These are phyloP conservation scores for Dendryphion nanum DNA, from an alignment of 2,329 filamentous ascomycete species.

Conservation along the genomic window DNA sequence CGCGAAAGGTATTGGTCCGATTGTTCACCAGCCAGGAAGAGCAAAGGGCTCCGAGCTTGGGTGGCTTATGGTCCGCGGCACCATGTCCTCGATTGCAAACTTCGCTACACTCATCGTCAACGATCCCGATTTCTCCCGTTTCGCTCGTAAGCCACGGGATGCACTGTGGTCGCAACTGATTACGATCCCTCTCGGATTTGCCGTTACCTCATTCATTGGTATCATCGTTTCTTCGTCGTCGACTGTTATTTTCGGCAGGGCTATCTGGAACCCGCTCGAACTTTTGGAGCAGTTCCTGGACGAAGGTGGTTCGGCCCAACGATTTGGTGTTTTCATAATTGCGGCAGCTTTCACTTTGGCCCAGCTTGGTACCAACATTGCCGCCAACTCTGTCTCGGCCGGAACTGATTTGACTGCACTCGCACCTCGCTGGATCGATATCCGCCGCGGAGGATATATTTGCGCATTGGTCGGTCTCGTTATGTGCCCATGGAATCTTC, in stretches of 20 bases:
- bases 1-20: slow-evolving; percentile 2
- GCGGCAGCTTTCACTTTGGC: slow-evolving; percentile 53
- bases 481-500: slow-evolving; percentile 84
- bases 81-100: slow-evolving; percentile 53
- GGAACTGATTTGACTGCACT: slow-evolving; percentile 63
- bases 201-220: slow-evolving; percentile 75
- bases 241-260: slow-evolving; percentile 41
- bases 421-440: slow-evolving; percentile 76
- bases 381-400: slow-evolving; percentile 63
- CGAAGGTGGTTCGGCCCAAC: slow-evolving; percentile 38
- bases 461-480: slow-evolving; percentile 76
- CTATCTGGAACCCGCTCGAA: slow-evolving; percentile 45
- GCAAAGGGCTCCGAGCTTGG: slow-evolving; percentile 67
- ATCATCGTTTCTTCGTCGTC: slow-evolving; percentile 52
- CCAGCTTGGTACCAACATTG: slow-evolving; percentile 80
- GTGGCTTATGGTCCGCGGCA: slow-evolving; percentile 80
- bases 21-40: slow-evolving; percentile 25
- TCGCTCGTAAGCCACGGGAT: slow-evolving; percentile 1
- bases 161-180: slow-evolving; percentile 1
- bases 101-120: slow-evolving; percentile 3
- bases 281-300: slow-evolving; percentile 44
- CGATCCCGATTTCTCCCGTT: slow-evolving; percentile 1
- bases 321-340: slow-evolving; percentile 4
- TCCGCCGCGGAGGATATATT: slow-evolving; percentile 82
- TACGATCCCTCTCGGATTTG: slow-evolving; percentile 9